Evolutionary conservation across 129 eudicot genomes (phyloP), one percentile per base, ranked within the genome.

Genomic region (Tagetes erecta): DNA sequence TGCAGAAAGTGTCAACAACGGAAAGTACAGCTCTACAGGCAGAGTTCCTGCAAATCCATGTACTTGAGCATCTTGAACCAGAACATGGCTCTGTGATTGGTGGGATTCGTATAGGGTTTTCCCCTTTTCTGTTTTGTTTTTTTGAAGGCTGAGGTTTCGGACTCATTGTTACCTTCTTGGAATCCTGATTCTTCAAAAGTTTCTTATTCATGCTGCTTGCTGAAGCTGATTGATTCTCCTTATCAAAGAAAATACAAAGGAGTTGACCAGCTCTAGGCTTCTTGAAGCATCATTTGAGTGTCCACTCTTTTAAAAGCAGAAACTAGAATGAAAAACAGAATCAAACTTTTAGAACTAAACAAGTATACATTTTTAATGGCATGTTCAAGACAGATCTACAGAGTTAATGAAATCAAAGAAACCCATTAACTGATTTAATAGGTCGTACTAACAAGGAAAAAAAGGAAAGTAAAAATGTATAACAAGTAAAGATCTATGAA

Each of bases 21-120:
- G 95, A 87, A 63, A 90, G 81, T 51, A 78, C 62, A 35, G 98
- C 98, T 75, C 92, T 83, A 69, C 98, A 93, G 2, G 98, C 97
- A 56, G 92, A 77, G 73, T 93, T 93, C 67, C 80, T 88, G 79
- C 98, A 93, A 75, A 87, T 81, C 86, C 89, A 86, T 35, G 86
- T 76, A 76, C 64, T 76, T 60, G 88, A 78, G 51, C 75, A 47
- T 67, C 45, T 77, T 1, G 87, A 46, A 81, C 78, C 91, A 38
- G 84, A 20, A 20, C 27, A 36, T 36, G 66, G 76, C 9, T 85
- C 90, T 37, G 87, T 31, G 49, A 74, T 51, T 0, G 83, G 85
- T 67, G 83, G 74, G 65, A 86, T 62, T 51, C 88, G 84, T 38
- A 72, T 9, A 14, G 98, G 98, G 20, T 86, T 86, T 82, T 86